Evolutionary conservation across 352 stramenopile species (phyloP).

Genomic region (Globisporangium acanthophoron): DNA sequence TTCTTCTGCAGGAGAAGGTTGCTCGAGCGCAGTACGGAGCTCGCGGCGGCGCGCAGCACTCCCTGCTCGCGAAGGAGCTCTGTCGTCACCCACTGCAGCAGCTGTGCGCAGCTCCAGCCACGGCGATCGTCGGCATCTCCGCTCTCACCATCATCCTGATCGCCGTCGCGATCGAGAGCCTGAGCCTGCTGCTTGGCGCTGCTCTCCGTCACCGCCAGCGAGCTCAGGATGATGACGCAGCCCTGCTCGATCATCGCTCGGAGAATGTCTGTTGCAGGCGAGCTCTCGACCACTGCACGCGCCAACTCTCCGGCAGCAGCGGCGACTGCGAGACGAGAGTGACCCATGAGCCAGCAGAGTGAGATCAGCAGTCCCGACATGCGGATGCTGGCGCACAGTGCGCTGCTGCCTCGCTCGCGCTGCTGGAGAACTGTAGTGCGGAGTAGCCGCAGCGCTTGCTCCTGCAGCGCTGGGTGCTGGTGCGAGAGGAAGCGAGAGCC

Average conservation of each 20-base stretch:
- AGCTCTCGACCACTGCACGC: slow-evolving; percentile 2
- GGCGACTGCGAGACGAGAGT: slow-evolving; percentile 1
- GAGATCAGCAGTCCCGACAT: slow-evolving; percentile 9
- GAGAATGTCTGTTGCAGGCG: slow-evolving; percentile 2
- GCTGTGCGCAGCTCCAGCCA: not conserved
- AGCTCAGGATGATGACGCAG: slow-evolving; percentile 1
- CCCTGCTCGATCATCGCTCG: slow-evolving; percentile 12
- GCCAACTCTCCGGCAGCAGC: slow-evolving; percentile 2
- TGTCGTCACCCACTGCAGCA: slow-evolving; percentile 5
- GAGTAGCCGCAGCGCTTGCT: slow-evolving; percentile 2
- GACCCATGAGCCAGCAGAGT: slow-evolving; percentile 11
- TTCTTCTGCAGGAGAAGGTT: slow-evolving; percentile 14
- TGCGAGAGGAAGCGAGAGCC: slow-evolving; percentile 3
- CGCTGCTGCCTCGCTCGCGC: not conserved
- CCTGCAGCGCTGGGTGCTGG: slow-evolving; percentile 7
- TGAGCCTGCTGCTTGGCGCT: no score
- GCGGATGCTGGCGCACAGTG: slow-evolving; percentile 3
- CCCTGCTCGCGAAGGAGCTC: not conserved
- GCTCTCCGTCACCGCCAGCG: not conserved
- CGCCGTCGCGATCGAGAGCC: not conserved
- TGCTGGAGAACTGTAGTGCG: not conserved
- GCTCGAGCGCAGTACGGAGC: slow-evolving; percentile 8
- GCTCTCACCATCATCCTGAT: not conserved
- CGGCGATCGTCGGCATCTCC: no score
- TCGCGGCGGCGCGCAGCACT: slow-evolving; percentile 1